These are phyloP conservation scores for Croton laevigatus DNA, from an alignment of 441 rosid species.

Conservation along the genomic window DNA sequence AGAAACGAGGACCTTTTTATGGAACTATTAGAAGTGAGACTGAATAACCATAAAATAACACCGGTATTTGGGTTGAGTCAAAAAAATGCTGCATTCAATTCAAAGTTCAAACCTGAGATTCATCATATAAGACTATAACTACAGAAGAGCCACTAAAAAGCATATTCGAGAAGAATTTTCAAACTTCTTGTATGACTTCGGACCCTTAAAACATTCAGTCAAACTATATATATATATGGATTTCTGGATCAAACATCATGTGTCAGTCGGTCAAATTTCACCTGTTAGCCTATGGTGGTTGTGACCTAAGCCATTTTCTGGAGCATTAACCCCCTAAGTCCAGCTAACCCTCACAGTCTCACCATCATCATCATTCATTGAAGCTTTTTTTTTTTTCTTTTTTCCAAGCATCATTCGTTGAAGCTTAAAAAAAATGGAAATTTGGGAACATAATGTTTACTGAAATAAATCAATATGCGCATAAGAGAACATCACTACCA, in stretches of 20 bases:
- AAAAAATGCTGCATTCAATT: not conserved
- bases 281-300: not conserved
- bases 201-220: not conserved
- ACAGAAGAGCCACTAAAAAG: not conserved
- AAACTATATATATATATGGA: slow-evolving; percentile 8
- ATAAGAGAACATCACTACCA: too few species aligned
- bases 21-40: not conserved
- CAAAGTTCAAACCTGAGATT: not conserved
- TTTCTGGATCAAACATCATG: slow-evolving; percentile 1
- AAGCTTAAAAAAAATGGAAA: not conserved
- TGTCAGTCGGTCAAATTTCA: not conserved
- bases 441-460: not conserved
- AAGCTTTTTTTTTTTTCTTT: too few species aligned
- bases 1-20: not conserved
- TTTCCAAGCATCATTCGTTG: not conserved
- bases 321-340: not conserved
- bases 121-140: not conserved
- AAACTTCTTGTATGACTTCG: not conserved
- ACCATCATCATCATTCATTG: not conserved
- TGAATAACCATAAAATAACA: not conserved
- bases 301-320: not conserved
- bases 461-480: not conserved
- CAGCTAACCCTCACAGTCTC: not conserved
- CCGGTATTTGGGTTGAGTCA: not conserved
- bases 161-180: not conserved